Base-by-base conservation (phyloP, 2,329 filamentous ascomycete genomes). In the Sclerotiophoma versabilis region DNA sequence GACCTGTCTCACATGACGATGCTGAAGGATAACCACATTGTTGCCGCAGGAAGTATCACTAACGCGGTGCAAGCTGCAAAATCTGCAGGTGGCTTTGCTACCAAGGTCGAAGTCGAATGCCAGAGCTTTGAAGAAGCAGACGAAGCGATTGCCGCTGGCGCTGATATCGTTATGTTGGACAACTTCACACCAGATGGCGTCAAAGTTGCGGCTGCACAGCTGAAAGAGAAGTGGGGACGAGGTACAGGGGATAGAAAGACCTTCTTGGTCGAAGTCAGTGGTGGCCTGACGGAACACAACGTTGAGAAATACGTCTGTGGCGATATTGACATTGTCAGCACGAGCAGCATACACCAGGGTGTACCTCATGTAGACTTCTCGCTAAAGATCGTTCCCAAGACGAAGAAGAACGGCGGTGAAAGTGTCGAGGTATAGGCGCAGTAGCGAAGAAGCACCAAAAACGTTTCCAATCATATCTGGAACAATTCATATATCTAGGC, bases 11-110 rank as follows among this genome's bases (percentile, higher is more conserved):
- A 88, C 61, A 98, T 99, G 95, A 93, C 93, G 51, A 99, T 99
- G 95, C 83, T 99, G 62, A 99, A 99, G 80, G 95, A 99, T 77
- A 99, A 99, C 77, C 95, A 99, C 77, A 89, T 99, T 52, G 97
- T 93, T 89, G 92, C 91, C 59, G 88, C 90, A 48, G 81, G 82
- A 22, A 91, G 89, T 71, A 98, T 99, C 75, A 87, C 89, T 1
- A 86, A 90, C 19, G 95, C 95, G 5, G 93, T 99, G 20, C 80
- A 81, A 33, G 91, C 93, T 2, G 95, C 95, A 20, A 91, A 91
- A 73, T 83, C 87, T 10, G 91, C 89, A 0, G 93, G 87, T 8
- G 95, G 95, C 0, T 99, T 98, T 76, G 87, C 90, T 33, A 82
- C 96, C 54, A 99, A 98, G 82, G 84, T 99, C 33, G 95, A 99